Percentiles rank a stretch among this genome's conserved stretches.
Conservation (phyloP, 805 yeast species). For the Komagataella kurtzmanii region DNA sequence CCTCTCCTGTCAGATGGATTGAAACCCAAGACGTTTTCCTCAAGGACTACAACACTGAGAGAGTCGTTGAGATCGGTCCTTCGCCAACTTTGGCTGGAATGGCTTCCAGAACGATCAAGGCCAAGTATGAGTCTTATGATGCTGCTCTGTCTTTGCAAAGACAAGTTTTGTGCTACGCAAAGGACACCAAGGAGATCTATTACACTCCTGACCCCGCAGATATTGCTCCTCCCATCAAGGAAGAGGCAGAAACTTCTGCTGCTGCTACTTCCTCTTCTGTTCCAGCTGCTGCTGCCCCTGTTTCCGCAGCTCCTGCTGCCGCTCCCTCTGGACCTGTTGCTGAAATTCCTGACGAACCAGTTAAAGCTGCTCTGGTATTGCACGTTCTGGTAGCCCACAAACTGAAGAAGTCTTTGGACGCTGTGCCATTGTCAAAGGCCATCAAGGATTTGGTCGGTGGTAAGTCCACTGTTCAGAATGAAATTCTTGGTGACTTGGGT, state of each 20-base stretch:
- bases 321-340: constrained; percentile 74
- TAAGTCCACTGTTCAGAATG: constrained; percentile 97
- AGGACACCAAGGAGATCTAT: constrained; percentile 93
- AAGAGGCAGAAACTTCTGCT: constrained; percentile 19
- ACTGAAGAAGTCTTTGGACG: constrained; percentile 80
- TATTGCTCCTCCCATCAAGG: constrained; percentile 22
- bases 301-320: constrained; percentile 46
- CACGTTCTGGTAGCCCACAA: constrained; percentile 93
- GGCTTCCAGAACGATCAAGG: constrained; percentile 93
- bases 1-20: constrained; percentile 99
- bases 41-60: constrained; percentile 87
- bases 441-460: constrained; percentile 97
- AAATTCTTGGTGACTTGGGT: constrained; percentile 95
- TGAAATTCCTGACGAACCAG: constrained; percentile 80
- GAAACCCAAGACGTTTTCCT: constrained; percentile 98
- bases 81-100: constrained; percentile 97
- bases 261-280: constrained; percentile 37
- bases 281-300: constrained; percentile 46
- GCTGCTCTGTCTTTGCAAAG: constrained; percentile 91
- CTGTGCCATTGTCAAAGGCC: constrained; percentile 80
- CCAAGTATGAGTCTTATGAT: constrained; percentile 94
- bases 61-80: constrained; percentile 98
- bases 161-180: constrained; percentile 90
- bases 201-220: constrained; percentile 77
- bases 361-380: constrained; percentile 66